Evolutionary conservation across 495 filamentous ascomycete genomes (phyloP), one percentile per base, ranked within the genome.

Genomic region (Aspergillus mulundensis): DNA sequence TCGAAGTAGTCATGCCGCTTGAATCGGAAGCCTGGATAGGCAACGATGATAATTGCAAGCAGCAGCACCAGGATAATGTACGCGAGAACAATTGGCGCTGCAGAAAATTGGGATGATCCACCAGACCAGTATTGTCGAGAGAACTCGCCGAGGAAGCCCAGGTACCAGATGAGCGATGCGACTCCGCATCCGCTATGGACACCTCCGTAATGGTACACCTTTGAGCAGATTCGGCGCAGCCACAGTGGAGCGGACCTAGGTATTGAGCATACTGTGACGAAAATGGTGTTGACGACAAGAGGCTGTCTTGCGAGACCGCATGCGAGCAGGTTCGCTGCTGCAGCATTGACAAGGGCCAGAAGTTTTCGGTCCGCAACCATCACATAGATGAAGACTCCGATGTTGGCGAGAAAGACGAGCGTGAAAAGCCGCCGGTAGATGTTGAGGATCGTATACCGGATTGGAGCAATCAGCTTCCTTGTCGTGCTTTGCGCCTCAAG

Each of bases 181-280:
- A 88, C 74, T 19, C 84, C 87, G 47, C 85, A 86, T 18, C 86
- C 86, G 59, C 81, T 87, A 63, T 92, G 89, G 7, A 90, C 76
- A 15, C 89, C 89, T 25, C 89, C 89, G 66, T 87, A 87, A 39
- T 88, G 84, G 65, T 90, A 91, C 3, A 89, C 76, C 61, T 90
- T 89, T 25, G 87, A 85, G 0, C 81, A 78, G n/a, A 83, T 70
- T 0, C 77, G 77, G 28, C 89, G 86, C 41, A 89, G 69, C 36
- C 75, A 70, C 34, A 90, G 71, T 0, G 89, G 88, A 28, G 80
- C 78, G 5, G 74, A 80, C 45, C 77, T 73, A 0, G 88, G 84
- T 53, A 87, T 72, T 10, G 74, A 78, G 54, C 73, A 77, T 54
- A 82, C 85, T 25, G 85, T 59, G 50, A 71, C 69, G 63, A 88